Base-by-base conservation (phyloP, 208 protist genomes). In the Naegleria fowleri region DNA sequence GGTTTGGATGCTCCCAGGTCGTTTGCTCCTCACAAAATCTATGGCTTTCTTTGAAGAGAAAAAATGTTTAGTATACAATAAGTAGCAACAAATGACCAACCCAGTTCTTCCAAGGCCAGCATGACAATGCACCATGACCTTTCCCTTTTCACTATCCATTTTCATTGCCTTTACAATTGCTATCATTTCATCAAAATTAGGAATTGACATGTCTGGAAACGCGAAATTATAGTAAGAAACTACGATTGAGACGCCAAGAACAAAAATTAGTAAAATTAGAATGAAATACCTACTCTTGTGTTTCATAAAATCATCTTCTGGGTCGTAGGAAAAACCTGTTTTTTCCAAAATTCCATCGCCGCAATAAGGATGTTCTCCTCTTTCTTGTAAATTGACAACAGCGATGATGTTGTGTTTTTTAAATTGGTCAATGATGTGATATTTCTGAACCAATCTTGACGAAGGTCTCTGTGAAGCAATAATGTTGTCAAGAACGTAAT, bases 61-160 rank as follows among this genome's bases (percentile, higher is more conserved):
- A 93, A 95, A 94, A 25, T 95, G 92, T 89, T 94, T 95, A 19
- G 25, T 39, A 91, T 97, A 97, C 33, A 97, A 93, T 51, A 96
- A 95, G 93, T 96, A 98, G 93, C 96, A 98, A 55, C 96, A 96
- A 90, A 97, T 97, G 92, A 98, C 96, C 41, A 98, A 93, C 16
- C 96, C 96, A 0, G 96, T 98, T 76, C 96, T 93, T 41, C 96
- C 96, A 19, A 98, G 94, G 19, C 96, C 96, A 15, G 96, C 96
- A 93, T 98, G 96, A 93, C 96, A 98, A 94, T 98, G 96, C 90
- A 98, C 95, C 11, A 97, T 92, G 91, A 97, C 95, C 90, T 95
- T 95, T 76, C 95, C 95, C 48, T 96, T 96, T 91, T 96, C 95
- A 39, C 97, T 94, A 91, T 97, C 96, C 89, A 95, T 96, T 93